phyloP scores from a whole-genome alignment of 805 yeast species.

The Metschnikowia orientalis region DNA sequence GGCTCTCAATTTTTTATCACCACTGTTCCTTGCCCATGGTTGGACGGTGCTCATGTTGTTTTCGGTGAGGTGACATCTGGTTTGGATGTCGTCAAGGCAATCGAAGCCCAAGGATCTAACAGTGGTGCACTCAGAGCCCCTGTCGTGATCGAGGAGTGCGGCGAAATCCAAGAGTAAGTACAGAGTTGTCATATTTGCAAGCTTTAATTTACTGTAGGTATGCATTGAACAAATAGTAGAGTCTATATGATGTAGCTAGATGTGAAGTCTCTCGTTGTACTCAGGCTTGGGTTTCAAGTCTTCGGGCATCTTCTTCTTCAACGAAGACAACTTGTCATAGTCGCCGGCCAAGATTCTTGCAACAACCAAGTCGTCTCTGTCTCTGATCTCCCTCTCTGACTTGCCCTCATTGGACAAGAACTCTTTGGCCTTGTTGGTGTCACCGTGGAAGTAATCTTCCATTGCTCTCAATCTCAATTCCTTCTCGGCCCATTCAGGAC shows the following conservation, averaged over 20 bases:
- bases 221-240: conserved; percentile 3
- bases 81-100: conserved; percentile 23
- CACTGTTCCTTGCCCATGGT: conserved; percentile 24
- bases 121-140: conserved; percentile 17
- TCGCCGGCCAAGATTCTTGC: conserved; percentile 82
- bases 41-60: conserved; percentile 26
- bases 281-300: conserved; percentile 37
- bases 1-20: conserved; percentile 18
- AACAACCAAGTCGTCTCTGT: conserved; percentile 71
- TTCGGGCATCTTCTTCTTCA: conserved; percentile 46
- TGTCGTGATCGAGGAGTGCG: conserved; percentile 26
- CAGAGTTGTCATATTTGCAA: neutral
- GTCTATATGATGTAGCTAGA: conserved; percentile 20
- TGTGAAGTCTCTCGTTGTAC: conserved; percentile 30
- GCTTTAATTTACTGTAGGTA: neutral
- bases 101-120: conserved; percentile 23
- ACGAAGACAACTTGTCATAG: conserved; percentile 64
- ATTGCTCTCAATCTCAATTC: conserved; percentile 73
- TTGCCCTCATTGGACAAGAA: conserved; percentile 52
- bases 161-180: conserved; percentile 20
- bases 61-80: conserved; percentile 27
- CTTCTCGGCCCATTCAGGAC: conserved; percentile 76
- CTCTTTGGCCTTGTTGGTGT: conserved; percentile 46
- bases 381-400: conserved; percentile 52
- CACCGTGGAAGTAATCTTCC: conserved; percentile 58